Base-by-base conservation (phyloP, 2,329 filamentous ascomycete genomes). In the Xylariaceae sp. region DNA sequence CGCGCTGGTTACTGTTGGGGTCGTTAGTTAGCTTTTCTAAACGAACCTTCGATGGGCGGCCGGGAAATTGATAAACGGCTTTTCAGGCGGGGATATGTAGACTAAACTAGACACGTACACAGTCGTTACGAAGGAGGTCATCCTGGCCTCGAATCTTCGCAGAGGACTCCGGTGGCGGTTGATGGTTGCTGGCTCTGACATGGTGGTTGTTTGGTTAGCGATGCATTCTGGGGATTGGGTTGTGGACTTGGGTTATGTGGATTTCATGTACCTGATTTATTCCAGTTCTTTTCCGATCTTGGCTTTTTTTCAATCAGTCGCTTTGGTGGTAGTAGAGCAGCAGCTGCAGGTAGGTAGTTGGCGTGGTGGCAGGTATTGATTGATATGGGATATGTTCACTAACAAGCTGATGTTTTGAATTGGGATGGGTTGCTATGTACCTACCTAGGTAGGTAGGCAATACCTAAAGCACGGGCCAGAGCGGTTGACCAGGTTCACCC, bases 111-210 rank as follows among this genome's bases (percentile, higher is more conserved):
- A 54, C 7, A 65, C 71, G 47, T 71, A 76, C 74, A 76, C 73
- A 74, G 90, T 92, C 67, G 88, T 91, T 72, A 92, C 88, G 78
- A 92, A 90, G 65, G 88, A 89, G 72, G 88, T 84, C 89, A 91
- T 92, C 67, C 69, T 79, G 64, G 48, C 62, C 57, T 60, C 60
- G 33, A 66, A 17, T 60, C 47, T 50, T 33, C 53, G 56, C 39
- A 68, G 53, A 14, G 67, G 61, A 40, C 60, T 61, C n/a, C n/a
- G n/a, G n/a, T n/a, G n/a, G 23, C 34, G 41, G 17, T 28, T 34
- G 26, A 6, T 29, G 26, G 21, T 37, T 50, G 60, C 52, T 55
- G 65, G 49, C 63, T 67, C 59, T 48, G 64, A 39, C 66, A 69
- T 68, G 17, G 56, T 50, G 48, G n/a, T 50, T 23, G 28, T 36